Evolutionary conservation across 2,329 filamentous ascomycete genomes (phyloP).

Genomic region (Diaporthe ilicicola): DNA sequence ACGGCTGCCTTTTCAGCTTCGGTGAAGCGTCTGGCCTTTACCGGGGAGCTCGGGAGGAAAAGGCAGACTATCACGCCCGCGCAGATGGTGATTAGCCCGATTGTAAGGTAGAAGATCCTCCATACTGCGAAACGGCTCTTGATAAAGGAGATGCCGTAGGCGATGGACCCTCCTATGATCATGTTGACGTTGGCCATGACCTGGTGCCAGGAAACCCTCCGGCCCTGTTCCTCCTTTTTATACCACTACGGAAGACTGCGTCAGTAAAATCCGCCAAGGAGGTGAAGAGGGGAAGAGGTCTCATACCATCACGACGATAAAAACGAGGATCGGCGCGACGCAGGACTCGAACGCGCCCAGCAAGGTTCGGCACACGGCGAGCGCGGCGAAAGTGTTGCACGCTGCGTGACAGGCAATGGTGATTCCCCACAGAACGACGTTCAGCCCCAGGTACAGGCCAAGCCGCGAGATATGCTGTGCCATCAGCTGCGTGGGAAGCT

Average conservation of each 20-base stretch:
- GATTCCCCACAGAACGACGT: conserved; percentile 51
- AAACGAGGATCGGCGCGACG: conserved; percentile 39
- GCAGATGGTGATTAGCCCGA: conserved; percentile 35
- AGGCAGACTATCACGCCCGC: conserved; percentile 58
- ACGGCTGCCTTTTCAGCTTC: conserved; percentile 60
- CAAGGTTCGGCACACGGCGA: conserved; percentile 37
- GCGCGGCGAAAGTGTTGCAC: conserved; percentile 36
- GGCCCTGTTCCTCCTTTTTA: conserved; percentile 34
- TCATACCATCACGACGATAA: conserved; percentile 35
- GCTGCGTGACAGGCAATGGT: conserved; percentile 38
- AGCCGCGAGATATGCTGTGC: conserved; percentile 45
- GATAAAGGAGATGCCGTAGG: conserved; percentile 25
- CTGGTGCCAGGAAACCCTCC: conserved; percentile 22
- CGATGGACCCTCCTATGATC: conserved; percentile 27
- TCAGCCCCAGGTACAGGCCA: conserved; percentile 47
- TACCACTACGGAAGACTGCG: conserved; percentile 36
- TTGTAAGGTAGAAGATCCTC: conserved; percentile 24
- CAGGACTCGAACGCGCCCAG: conserved; percentile 39
- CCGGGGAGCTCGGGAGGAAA: conserved; percentile 64
- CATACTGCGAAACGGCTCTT: not conserved
- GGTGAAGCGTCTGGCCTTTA: conserved; percentile 66
- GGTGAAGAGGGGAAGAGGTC: not conserved
- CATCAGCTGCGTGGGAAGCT: conserved; percentile 49
- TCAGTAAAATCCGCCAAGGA: not conserved
- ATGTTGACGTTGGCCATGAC: conserved; percentile 26